A percentile compares a stretch with the other conserved stretches of the same genome.
Evolutionary conservation across 345 rosid species (phyloP).

Genomic region (Rubroshorea leprosula): DNA sequence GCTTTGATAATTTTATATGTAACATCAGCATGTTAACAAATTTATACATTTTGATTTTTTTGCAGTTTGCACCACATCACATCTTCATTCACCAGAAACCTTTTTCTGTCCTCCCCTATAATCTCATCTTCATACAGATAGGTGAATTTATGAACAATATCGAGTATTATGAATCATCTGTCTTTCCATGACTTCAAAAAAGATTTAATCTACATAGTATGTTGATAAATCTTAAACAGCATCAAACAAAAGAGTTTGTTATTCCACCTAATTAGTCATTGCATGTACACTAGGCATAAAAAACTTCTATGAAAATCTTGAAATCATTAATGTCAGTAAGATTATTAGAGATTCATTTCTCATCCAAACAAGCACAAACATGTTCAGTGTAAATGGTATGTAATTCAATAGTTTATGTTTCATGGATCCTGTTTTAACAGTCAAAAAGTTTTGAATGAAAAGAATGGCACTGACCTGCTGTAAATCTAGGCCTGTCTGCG

Average conservation of each 20-base stretch:
- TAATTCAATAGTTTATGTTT: neutral
- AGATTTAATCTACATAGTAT: too few relatives aligned
- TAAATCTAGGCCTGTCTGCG: conserved; percentile 81
- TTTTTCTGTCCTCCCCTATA: neutral
- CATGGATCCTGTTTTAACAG: neutral
- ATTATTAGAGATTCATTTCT: too few relatives aligned
- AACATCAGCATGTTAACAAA: neutral
- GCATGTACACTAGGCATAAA: too few relatives aligned
- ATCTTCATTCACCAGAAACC: neutral
- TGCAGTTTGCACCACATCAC: neutral
- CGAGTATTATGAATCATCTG: neutral
- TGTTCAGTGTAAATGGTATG: too few relatives aligned
- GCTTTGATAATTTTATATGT: too few relatives aligned
- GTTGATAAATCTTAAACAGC: too few relatives aligned
- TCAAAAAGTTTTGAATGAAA: conserved; percentile 1
- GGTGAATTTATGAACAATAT: neutral
- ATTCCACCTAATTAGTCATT: too few relatives aligned
- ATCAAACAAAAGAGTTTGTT: too few relatives aligned
- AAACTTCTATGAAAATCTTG: too few relatives aligned
- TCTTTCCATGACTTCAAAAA: neutral
- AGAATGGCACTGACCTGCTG: conserved; percentile 54
- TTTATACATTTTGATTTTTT: neutral
- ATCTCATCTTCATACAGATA: neutral
- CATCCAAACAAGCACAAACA: too few relatives aligned
- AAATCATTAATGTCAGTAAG: too few relatives aligned